Evolutionary conservation across 257 asterid genomes (phyloP).

Genomic region (Apocynum venetum): DNA sequence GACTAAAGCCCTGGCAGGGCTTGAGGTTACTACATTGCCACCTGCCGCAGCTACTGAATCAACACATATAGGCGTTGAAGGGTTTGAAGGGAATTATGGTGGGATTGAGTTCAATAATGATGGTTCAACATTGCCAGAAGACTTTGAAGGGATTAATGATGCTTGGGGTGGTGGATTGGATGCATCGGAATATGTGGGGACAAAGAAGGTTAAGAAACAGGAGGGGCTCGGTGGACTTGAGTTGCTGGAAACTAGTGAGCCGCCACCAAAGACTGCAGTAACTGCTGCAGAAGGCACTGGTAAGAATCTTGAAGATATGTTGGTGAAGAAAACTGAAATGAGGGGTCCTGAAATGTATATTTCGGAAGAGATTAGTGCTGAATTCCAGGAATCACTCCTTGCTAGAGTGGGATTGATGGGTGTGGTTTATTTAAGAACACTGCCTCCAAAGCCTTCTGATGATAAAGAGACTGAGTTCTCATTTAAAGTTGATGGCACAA

Average conservation of each 20-base stretch:
- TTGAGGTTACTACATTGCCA: slow-evolving; percentile 80
- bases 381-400: slow-evolving; percentile 85
- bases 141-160: slow-evolving; percentile 88
- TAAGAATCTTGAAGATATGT: slow-evolving; percentile 71
- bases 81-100: slow-evolving; percentile 96
- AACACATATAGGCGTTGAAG: slow-evolving; percentile 90
- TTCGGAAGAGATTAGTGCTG: slow-evolving; percentile 81
- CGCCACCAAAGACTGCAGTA: slow-evolving; percentile 43
- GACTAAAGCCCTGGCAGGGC: slow-evolving; percentile 80
- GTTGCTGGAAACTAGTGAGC: slow-evolving; percentile 68
- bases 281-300: slow-evolving; percentile 51
- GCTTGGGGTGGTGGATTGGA: slow-evolving; percentile 99
- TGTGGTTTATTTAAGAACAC: slow-evolving; percentile 59
- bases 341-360: slow-evolving; percentile 92
- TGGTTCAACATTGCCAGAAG: slow-evolving; percentile 75
- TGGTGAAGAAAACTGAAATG: slow-evolving; percentile 86
- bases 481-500: slow-evolving; percentile 75
- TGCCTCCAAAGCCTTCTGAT: slow-evolving; percentile 61
- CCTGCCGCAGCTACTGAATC: slow-evolving; percentile 95
- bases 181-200: slow-evolving; percentile 82
- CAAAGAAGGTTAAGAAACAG: slow-evolving; percentile 73
- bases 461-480: slow-evolving; percentile 86
- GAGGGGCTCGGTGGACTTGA: slow-evolving; percentile 97
- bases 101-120: slow-evolving; percentile 86
- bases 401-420: slow-evolving; percentile 87